Percentiles rank a stretch among this genome's conserved stretches.
Conservation (phyloP, 331 rosid genomes). For the Saraca asoca region DNA sequence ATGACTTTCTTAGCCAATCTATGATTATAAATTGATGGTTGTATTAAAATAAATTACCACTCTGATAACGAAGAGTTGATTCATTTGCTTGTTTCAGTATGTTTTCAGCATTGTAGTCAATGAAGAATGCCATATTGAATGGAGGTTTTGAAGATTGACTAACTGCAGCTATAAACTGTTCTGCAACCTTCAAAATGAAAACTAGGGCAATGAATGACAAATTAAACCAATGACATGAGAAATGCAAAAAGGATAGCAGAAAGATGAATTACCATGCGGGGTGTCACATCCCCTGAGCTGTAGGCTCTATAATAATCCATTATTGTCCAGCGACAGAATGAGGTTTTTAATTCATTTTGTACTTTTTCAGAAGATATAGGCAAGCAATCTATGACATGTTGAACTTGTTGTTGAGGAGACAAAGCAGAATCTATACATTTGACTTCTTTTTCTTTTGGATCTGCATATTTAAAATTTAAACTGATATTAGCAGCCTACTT, state of each 20-base stretch:
- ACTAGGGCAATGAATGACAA: background rate
- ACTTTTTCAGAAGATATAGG: conserved; percentile 40
- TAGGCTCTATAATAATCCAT: conserved; percentile 75
- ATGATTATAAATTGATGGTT: background rate
- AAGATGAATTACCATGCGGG: conserved; percentile 54
- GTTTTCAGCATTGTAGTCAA: conserved; percentile 56
- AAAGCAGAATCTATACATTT: conserved; percentile 50
- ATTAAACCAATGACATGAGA: no score
- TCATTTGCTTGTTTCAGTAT: conserved; percentile 73
- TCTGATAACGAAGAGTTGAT: conserved; percentile 68
- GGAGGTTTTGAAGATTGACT: conserved; percentile 54
- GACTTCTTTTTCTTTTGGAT: conserved; percentile 54
- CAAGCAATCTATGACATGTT: conserved; percentile 60
- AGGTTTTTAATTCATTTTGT: conserved; percentile 29
- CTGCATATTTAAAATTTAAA: conserved; percentile 51
- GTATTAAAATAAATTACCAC: conserved; percentile 49
- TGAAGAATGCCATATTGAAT: conserved; percentile 74
- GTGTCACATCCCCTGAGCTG: conserved; percentile 58
- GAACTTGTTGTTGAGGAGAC: conserved; percentile 64
- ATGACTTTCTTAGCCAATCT: background rate
- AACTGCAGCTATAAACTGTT: conserved; percentile 64
- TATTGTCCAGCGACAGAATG: conserved; percentile 72
- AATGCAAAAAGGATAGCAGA: no score
- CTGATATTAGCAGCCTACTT: background rate
- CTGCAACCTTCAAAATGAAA: conserved; percentile 61